Evolutionary conservation across 192 early-diverging fungal genomes (phyloP).

Genomic region (Phlyctochytrium bullatum): DNA sequence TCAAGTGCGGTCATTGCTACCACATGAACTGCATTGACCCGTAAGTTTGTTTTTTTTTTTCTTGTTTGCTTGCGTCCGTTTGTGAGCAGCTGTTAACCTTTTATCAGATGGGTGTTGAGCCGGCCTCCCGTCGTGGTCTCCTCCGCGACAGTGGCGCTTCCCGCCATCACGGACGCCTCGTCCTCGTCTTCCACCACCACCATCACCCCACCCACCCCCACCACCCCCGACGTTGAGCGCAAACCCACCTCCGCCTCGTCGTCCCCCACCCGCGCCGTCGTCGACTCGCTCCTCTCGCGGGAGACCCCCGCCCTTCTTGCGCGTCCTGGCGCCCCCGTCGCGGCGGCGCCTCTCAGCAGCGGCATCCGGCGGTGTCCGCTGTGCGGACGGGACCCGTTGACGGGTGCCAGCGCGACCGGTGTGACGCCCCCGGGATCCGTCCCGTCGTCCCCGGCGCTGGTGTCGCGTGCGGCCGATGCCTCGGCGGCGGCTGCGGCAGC

Average conservation of each 20-base stretch:
- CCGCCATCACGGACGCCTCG: no score
- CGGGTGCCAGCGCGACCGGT: not conserved
- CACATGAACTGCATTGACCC: conserved; percentile 46
- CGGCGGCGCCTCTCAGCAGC: not conserved
- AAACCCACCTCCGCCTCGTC: not conserved
- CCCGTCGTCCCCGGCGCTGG: no score
- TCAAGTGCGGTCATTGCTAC: conserved; percentile 46
- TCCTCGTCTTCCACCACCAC: no score
- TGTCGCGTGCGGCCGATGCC: not conserved
- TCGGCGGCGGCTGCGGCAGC: not conserved
- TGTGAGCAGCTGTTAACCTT: no score
- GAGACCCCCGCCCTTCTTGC: not conserved
- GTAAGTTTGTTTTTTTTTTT: no score
- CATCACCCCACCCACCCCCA: not conserved
- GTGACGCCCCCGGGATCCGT: not conserved
- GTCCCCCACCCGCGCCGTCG: not conserved
- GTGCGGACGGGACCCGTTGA: not conserved
- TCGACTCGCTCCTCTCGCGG: not conserved
- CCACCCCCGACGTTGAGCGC: not conserved
- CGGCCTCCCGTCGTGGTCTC: not conserved
- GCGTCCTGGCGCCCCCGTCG: not conserved
- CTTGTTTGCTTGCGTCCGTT: no score
- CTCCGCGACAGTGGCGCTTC: not conserved
- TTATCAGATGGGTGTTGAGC: not conserved
- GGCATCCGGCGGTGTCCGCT: not conserved